These are phyloP conservation scores for Stagonosporopsis tanaceti DNA, from an alignment of 2,329 filamentous ascomycete genomes.

Conservation along the genomic window DNA sequence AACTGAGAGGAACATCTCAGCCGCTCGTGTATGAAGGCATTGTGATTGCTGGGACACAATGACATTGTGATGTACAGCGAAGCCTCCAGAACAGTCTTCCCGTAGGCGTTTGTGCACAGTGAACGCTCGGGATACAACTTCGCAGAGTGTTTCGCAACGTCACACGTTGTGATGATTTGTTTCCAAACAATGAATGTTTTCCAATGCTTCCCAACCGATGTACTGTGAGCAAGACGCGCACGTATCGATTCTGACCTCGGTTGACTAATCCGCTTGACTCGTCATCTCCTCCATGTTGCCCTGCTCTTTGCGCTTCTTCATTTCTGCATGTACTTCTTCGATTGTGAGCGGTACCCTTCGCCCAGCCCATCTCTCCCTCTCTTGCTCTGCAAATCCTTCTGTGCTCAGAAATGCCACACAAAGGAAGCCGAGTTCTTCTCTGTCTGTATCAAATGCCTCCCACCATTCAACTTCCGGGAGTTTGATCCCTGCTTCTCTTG, in stretches of 20 bases:
- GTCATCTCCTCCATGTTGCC: background rate
- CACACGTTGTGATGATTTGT: constrained; percentile 1
- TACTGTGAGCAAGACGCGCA: background rate
- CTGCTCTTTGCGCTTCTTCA: constrained; percentile 58
- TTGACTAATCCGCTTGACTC: background rate
- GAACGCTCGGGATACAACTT: background rate
- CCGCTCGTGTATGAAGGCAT: background rate
- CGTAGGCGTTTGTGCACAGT: background rate
- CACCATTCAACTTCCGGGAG: constrained; percentile 91
- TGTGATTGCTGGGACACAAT: constrained; percentile 8
- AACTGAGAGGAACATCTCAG: background rate
- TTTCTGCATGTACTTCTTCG: constrained; percentile 65
- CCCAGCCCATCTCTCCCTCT: constrained; percentile 62
- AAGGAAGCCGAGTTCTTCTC: constrained; percentile 92
- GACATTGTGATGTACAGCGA: background rate
- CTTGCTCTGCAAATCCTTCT: constrained; percentile 70
- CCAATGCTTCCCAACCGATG: background rate
- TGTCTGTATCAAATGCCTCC: constrained; percentile 96
- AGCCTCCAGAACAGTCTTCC: background rate
- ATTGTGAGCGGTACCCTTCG: constrained; percentile 66
- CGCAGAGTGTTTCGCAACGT: background rate
- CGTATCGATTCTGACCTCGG: no score
- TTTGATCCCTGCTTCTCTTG: constrained; percentile 76
- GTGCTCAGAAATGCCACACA: constrained; percentile 86
- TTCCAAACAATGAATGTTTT: background rate